Conservation (phyloP, 1,284 basidiomycete genomes). For the Cystobasidiaceae sp. region DNA sequence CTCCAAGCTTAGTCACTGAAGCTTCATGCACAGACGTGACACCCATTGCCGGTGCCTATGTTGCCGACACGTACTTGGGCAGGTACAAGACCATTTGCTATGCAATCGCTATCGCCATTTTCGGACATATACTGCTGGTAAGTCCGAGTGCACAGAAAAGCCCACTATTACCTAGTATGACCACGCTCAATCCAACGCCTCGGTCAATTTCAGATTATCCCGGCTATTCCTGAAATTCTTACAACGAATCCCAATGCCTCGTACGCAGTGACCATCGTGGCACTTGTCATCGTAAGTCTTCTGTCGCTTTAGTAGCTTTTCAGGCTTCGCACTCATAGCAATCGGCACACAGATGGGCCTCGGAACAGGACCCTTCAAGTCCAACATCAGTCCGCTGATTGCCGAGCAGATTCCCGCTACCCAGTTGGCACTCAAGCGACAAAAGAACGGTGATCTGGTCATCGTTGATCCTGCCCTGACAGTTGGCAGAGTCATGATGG, state of each 20-base stretch:
- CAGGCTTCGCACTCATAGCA: no score
- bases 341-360: constrained; percentile 44
- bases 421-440: constrained; percentile 50
- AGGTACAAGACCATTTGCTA: constrained; percentile 51
- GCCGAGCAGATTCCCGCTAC: constrained; percentile 65
- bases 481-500: constrained; percentile 32
- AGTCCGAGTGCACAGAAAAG: no score
- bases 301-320: not conserved
- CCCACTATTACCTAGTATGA: constrained; percentile 64
- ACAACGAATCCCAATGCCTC: constrained; percentile 49
- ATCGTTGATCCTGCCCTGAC: constrained; percentile 75
- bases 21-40: constrained; percentile 42
- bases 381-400: constrained; percentile 59
- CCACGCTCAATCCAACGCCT: no score
- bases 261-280: constrained; percentile 46
- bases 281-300: constrained; percentile 52
- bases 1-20: no score
- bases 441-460: constrained; percentile 64
- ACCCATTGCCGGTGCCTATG: constrained; percentile 44
- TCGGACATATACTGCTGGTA: constrained; percentile 65
- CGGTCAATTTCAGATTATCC: no score
- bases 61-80: constrained; percentile 49
- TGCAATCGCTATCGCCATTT: constrained; percentile 46
- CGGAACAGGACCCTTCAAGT: constrained; percentile 64
- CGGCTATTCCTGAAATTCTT: constrained; percentile 52